phyloP scores from a whole-genome alignment of 1,139 yeast genomes.

The Nakaseomyces sp. region DNA sequence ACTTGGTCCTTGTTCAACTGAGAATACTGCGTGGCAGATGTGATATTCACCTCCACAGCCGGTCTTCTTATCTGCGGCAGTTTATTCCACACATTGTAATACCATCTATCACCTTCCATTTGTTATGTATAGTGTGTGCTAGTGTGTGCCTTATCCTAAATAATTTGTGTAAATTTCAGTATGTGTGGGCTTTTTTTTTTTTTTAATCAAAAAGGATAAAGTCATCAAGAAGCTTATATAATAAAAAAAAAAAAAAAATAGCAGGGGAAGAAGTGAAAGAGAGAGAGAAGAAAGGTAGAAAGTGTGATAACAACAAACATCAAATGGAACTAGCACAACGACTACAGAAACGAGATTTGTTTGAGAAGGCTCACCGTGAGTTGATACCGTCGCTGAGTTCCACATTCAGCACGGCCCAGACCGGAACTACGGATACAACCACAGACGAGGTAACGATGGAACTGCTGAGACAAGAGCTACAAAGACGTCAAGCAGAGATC shows the following conservation, averaged over 20 bases:
- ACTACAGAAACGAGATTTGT: not conserved
- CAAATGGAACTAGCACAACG: not conserved
- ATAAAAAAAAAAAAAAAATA: too few species aligned
- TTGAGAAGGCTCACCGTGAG: slow-evolving; percentile 1
- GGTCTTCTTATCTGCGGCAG: slow-evolving; percentile 7
- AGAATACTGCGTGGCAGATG: slow-evolving; percentile 20
- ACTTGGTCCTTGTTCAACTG: slow-evolving; percentile 24
- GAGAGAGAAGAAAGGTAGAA: too few species aligned
- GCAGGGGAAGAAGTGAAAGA: not conserved
- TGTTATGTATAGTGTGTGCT: too few species aligned
- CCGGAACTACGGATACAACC: not conserved
- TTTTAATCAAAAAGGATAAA: too few species aligned
- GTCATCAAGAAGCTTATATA: too few species aligned
- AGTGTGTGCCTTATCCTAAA: too few species aligned
- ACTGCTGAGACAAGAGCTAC: not conserved
- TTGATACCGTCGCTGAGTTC: not conserved
- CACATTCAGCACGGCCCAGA: not conserved
- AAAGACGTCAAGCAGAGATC: not conserved
- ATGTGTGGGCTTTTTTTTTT: too few species aligned
- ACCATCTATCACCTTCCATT: slow-evolving; percentile 9
- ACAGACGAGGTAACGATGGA: not conserved
- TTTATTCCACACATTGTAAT: slow-evolving; percentile 11
- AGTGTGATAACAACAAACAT: too few species aligned
- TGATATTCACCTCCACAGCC: slow-evolving; percentile 8
- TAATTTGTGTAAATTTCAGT: too few species aligned